phyloP scores from a whole-genome alignment of 163 green algal species.

The Volvox carteri region DNA sequence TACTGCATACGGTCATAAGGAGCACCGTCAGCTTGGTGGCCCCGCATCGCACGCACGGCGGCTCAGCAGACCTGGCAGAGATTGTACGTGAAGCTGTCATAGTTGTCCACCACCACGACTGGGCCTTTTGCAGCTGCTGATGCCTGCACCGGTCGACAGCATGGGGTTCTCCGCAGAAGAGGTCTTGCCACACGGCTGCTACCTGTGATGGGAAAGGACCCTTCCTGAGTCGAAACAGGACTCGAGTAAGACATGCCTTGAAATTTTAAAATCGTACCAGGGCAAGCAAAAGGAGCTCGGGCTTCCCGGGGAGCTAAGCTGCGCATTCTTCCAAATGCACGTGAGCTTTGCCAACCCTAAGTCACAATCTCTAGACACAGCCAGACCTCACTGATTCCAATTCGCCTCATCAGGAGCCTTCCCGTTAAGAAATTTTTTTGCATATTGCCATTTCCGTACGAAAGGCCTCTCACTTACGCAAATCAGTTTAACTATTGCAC shows the following conservation, averaged over 20 bases:
- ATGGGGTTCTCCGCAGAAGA: neutral
- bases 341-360: constrained; percentile 3
- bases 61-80: constrained; percentile 89
- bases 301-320: constrained; percentile 6
- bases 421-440: neutral
- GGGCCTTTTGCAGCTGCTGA: constrained; percentile 65
- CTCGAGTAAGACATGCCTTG: too few relatives aligned
- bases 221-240: neutral
- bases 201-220: neutral
- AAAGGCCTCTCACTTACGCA: neutral
- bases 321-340: constrained; percentile 23
- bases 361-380: too few relatives aligned
- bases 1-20: constrained; percentile 83
- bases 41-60: neutral
- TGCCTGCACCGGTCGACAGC: neutral
- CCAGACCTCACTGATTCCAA: too few relatives aligned
- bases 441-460: neutral
- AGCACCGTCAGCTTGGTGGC: neutral
- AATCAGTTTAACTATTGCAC: too few relatives aligned
- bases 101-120: constrained; percentile 99
- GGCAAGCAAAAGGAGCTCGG: constrained; percentile 13
- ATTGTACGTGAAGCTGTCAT: constrained; percentile 99
- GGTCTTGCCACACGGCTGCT: constrained; percentile 6
- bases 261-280: constrained; percentile 1
- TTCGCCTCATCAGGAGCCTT: too few relatives aligned